Evolutionary conservation across 2,329 filamentous ascomycete species (phyloP), one percentile per base, ranked within the genome.

Genomic region (Beauveria caledonica): DNA sequence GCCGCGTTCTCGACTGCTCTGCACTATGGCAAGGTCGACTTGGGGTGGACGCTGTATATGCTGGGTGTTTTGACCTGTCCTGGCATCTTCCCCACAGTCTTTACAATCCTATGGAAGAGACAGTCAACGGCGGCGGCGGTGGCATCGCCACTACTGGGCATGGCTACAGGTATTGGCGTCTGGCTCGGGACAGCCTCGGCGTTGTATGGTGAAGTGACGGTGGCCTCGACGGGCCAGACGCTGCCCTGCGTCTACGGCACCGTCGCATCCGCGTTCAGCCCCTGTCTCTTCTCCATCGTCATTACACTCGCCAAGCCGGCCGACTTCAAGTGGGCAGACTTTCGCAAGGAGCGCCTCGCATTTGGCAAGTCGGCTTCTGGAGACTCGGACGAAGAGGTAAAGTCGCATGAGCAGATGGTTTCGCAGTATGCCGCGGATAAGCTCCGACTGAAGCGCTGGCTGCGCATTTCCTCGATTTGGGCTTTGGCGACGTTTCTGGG

Each of bases 21-120:
- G 1, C 75, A 83, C 67, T 81, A 83, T 50, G 80, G 79, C 0
- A 79, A 79, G 0, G 76, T 83, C 5, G 77, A 83, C 51, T 71
- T 84, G 0, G 76, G 77, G 1, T 84, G 80, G 80, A 81, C 78
- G 0, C 62, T 82, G 1, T 82, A 83, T 63, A 80, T 82, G 78
- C 74, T 83, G 0, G 78, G 80, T 3, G 77, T 82, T 1, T 64
- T 83, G 10, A 81, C 78, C 0, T 81, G 79, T 40, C 78, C 80
- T 0, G 80, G 79, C 0, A 80, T 82, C 58, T 78, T 82, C 63
- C 80, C 80, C 0, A 82, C 80, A 6, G 72, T 75, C 0, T 81
- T 82, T 58, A 79, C 80, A 0, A 77, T 83, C 19, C 70, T 83
- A 1, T 83, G 80, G 79, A 73, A 73, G 40, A 73, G 73, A 11